Percentiles rank a stretch among this genome's conserved stretches.
Evolutionary conservation across 2,329 filamentous ascomycete genomes (phyloP).

Genomic region (Fusarium palustre): DNA sequence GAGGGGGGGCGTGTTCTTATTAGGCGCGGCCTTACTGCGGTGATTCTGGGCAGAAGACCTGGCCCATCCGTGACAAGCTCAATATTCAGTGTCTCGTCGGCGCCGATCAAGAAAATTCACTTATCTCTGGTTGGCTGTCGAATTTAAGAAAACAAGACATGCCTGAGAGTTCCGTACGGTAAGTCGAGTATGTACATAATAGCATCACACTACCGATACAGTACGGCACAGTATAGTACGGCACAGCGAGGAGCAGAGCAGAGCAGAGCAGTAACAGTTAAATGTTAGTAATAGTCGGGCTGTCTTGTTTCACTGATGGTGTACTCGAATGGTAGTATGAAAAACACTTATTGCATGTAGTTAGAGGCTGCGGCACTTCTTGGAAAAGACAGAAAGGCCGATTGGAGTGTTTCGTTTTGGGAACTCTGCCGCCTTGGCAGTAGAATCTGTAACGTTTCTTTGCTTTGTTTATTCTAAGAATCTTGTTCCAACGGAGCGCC

Average conservation of each 20-base stretch:
- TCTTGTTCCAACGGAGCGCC: not conserved
- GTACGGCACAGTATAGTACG: not conserved
- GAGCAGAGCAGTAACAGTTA: not conserved
- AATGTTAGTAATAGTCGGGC: not conserved
- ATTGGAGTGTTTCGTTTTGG: slow-evolving; percentile 6
- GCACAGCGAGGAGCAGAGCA: not conserved
- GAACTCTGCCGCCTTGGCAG: slow-evolving; percentile 14
- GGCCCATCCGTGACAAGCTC: slow-evolving; percentile 40
- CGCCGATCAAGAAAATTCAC: slow-evolving; percentile 45
- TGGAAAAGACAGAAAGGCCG: slow-evolving; percentile 7
- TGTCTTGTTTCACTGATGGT: not conserved
- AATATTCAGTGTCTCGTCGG: slow-evolving; percentile 48
- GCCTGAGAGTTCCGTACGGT: not conserved
- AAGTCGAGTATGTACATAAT: not conserved
- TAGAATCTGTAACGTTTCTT: slow-evolving; percentile 13
- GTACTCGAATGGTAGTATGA: not conserved
- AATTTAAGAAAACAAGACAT: slow-evolving; percentile 22
- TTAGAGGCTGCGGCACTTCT: slow-evolving; percentile 9
- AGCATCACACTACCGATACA: not conserved
- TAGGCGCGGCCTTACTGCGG: slow-evolving; percentile 48
- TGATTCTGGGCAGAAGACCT: slow-evolving; percentile 39
- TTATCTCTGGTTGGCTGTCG: slow-evolving; percentile 36
- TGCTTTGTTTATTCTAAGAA: slow-evolving; percentile 1
- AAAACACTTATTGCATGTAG: slow-evolving; percentile 1
- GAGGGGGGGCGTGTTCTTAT: slow-evolving; percentile 37